phyloP scores from a whole-genome alignment of 176 grass and related monocot genomes.

The Melocanna baccifera region DNA sequence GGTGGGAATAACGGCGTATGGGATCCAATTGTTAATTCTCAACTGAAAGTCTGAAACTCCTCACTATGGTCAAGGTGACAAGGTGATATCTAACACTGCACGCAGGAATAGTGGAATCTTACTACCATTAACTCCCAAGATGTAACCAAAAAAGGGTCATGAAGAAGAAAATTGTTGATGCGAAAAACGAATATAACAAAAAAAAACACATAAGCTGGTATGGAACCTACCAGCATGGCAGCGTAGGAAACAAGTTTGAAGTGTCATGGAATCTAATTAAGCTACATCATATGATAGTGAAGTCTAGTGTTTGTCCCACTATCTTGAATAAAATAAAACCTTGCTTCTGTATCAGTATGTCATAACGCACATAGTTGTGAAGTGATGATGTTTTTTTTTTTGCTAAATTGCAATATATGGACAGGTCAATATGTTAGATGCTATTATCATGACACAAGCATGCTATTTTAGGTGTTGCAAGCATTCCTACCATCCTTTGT shows the following conservation, averaged over 20 bases:
- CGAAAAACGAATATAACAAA: neutral
- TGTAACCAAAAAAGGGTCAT: constrained; percentile 1
- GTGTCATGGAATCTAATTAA: neutral
- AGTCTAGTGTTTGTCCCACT: neutral
- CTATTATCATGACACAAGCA: neutral
- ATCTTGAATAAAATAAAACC: neutral
- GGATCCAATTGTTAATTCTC: neutral
- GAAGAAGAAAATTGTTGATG: neutral
- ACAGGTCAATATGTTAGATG: neutral
- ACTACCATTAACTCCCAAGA: neutral
- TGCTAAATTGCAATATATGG: neutral
- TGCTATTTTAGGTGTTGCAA: neutral
- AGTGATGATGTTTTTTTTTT: neutral
- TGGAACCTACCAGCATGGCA: neutral
- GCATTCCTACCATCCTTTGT: neutral
- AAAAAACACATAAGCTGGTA: neutral
- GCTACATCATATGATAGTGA: neutral
- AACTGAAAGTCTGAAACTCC: neutral
- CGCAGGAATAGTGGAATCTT: neutral
- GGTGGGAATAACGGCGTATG: neutral
- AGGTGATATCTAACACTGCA: neutral
- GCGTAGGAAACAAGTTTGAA: neutral
- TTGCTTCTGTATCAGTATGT: neutral
- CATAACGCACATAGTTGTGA: neutral
- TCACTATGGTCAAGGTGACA: neutral